These are phyloP conservation scores for Talaromyces sp. DNA, from an alignment of 2,329 filamentous ascomycete genomes.

Conservation along the genomic window DNA sequence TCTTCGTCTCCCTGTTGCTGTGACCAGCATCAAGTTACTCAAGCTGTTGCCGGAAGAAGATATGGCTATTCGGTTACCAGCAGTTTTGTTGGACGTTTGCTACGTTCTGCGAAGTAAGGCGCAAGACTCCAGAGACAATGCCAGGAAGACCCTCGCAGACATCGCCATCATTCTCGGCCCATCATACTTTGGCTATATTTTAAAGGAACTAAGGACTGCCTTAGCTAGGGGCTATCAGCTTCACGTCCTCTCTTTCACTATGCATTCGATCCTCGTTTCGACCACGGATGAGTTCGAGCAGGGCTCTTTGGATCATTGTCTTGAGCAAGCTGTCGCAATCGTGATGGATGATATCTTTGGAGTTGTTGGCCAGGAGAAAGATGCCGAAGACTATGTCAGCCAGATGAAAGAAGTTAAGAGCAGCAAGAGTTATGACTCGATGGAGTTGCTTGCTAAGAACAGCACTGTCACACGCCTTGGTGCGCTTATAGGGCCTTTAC, in stretches of 20 bases:
- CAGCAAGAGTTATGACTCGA: constrained; percentile 96
- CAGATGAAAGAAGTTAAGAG: constrained; percentile 98
- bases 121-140: constrained; percentile 84
- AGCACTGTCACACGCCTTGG: constrained; percentile 70
- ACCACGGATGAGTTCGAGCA: constrained; percentile 67
- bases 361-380: constrained; percentile 86
- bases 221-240: constrained; percentile 84
- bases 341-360: constrained; percentile 99
- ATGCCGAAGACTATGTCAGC: constrained; percentile 89
- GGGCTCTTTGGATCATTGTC: constrained; percentile 84
- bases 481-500: constrained; percentile 71
- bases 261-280: constrained; percentile 82
- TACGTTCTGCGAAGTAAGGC: constrained; percentile 87
- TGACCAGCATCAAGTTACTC: constrained; percentile 82
- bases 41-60: constrained; percentile 69
- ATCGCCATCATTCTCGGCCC: constrained; percentile 78
- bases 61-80: constrained; percentile 68
- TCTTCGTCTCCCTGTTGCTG: constrained; percentile 80
- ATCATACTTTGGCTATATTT: constrained; percentile 80
- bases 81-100: constrained; percentile 84
- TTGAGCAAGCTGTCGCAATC: constrained; percentile 69
- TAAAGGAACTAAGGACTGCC: constrained; percentile 81
- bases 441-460: constrained; percentile 83
- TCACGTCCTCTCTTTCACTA: constrained; percentile 89
- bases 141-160: constrained; percentile 78